phyloP scores from a whole-genome alignment of 2,329 filamentous ascomycete genomes.

The Alternaria novae-zelandiae region DNA sequence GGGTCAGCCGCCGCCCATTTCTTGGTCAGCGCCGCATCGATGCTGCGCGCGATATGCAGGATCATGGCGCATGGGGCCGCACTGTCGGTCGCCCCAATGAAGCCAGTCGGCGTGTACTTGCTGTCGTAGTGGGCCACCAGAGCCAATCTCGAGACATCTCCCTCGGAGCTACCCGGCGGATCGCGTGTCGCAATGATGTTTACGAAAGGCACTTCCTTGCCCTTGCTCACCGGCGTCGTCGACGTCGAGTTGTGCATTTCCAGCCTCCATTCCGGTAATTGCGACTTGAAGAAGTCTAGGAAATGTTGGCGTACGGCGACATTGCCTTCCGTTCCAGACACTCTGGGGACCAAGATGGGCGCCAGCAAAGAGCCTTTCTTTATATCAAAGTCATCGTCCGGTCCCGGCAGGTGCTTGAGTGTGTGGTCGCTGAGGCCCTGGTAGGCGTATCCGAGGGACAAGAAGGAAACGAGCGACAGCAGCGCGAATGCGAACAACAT shows the following conservation, averaged over 20 bases:
- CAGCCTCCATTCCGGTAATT: constrained; percentile 82
- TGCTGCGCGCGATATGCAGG: constrained; percentile 80
- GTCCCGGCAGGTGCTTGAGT: constrained; percentile 72
- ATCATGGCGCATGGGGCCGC: constrained; percentile 95
- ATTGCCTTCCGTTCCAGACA: constrained; percentile 83
- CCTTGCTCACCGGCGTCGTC: constrained; percentile 77
- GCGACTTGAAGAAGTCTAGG: constrained; percentile 76
- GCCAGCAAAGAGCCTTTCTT: constrained; percentile 77
- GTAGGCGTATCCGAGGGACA: constrained; percentile 56
- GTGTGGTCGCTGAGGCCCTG: constrained; percentile 74
- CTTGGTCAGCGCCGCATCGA: constrained; percentile 81
- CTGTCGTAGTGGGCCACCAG: constrained; percentile 96
- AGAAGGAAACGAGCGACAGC: constrained; percentile 28
- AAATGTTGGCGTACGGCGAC: constrained; percentile 81
- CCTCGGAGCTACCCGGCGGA: constrained; percentile 76
- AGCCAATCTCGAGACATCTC: constrained; percentile 81
- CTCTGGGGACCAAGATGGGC: constrained; percentile 85
- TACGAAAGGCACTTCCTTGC: constrained; percentile 77
- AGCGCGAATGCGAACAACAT: constrained; percentile 30
- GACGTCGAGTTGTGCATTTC: constrained; percentile 87
- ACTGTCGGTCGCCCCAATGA: constrained; percentile 93
- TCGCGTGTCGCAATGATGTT: constrained; percentile 92
- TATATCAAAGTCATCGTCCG: constrained; percentile 80
- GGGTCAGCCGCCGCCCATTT: constrained; percentile 73
- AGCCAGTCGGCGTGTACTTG: constrained; percentile 79